Percentiles rank a stretch among this genome's conserved stretches.
Evolutionary conservation across 352 stramenopile species (phyloP).

Genomic region (Saprolegnia parasitica): DNA sequence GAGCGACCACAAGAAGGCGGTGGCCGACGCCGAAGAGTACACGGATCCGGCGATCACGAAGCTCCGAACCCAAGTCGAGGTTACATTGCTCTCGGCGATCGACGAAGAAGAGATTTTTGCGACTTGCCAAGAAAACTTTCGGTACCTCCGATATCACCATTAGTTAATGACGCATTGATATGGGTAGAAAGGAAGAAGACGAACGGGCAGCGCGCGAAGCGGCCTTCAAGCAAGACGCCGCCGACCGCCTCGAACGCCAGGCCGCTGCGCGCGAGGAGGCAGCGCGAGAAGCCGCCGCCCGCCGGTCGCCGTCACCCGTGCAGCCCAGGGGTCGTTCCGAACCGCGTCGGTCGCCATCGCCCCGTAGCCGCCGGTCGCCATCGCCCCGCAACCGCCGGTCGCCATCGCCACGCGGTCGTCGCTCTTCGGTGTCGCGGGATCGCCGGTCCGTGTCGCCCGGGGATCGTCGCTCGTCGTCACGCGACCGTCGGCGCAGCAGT

Average conservation of each 20-base stretch:
- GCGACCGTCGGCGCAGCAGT: neutral
- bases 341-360: neutral
- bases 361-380: neutral
- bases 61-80: neutral
- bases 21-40: conserved; percentile 6
- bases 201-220: neutral
- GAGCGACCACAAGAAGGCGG: neutral
- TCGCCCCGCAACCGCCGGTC: conserved; percentile 2
- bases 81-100: neutral
- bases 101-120: conserved; percentile 4
- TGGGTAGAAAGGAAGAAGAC: neutral
- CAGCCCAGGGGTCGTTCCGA: neutral
- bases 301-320: neutral
- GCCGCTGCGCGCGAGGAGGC: neutral
- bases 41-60: neutral
- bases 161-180: too few species aligned
- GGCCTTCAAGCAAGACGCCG: neutral
- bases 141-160: conserved; percentile 2
- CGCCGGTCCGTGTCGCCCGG: neutral
- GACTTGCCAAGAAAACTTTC: neutral
- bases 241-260: neutral
- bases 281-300: neutral
- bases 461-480: neutral
- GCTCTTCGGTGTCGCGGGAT: neutral
- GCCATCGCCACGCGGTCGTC: neutral